These are phyloP conservation scores for Speleostelium caveatum DNA, from an alignment of 78 protist genomes.

Conservation along the genomic window DNA sequence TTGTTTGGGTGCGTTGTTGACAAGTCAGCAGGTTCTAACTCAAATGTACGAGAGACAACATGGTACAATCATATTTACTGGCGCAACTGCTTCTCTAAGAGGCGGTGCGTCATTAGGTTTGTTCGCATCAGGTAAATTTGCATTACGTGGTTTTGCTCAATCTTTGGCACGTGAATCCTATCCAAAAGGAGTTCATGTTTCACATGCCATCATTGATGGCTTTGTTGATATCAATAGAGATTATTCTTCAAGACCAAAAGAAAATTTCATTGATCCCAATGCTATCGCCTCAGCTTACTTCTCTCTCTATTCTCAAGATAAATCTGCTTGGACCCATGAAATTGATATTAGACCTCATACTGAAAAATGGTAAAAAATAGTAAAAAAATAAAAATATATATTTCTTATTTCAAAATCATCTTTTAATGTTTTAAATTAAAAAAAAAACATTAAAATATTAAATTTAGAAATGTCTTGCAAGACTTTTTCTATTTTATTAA, in stretches of 20 bases:
- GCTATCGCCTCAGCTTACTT: constrained; percentile 62
- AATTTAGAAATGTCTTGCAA: no score
- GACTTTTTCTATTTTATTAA: no score
- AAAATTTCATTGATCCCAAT: constrained; percentile 2
- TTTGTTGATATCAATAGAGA: constrained; percentile 47
- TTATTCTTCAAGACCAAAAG: constrained; percentile 32
- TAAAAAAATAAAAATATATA: no score
- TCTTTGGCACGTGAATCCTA: constrained; percentile 74
- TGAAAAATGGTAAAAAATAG: constrained; percentile 61
- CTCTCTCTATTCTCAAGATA: constrained; percentile 55
- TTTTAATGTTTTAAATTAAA: no score
- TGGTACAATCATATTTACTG: constrained; percentile 83
- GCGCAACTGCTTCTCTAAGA: constrained; percentile 81
- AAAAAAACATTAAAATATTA: no score
- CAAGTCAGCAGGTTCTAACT: constrained; percentile 70
- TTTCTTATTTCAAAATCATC: no score
- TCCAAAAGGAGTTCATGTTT: constrained; percentile 82
- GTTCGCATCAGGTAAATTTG: constrained; percentile 77
- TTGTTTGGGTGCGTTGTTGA: constrained; percentile 58
- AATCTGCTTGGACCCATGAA: constrained; percentile 76
- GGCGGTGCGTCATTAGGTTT: constrained; percentile 42
- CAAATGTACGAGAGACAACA: constrained; percentile 37
- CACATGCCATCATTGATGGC: constrained; percentile 82
- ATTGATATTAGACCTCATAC: constrained; percentile 49
- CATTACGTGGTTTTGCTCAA: constrained; percentile 74